A percentile compares a stretch with the other conserved stretches of the same genome.
phyloP scores from a whole-genome alignment of 2,329 filamentous ascomycete genomes.

The Pseudocercospora vitis region DNA sequence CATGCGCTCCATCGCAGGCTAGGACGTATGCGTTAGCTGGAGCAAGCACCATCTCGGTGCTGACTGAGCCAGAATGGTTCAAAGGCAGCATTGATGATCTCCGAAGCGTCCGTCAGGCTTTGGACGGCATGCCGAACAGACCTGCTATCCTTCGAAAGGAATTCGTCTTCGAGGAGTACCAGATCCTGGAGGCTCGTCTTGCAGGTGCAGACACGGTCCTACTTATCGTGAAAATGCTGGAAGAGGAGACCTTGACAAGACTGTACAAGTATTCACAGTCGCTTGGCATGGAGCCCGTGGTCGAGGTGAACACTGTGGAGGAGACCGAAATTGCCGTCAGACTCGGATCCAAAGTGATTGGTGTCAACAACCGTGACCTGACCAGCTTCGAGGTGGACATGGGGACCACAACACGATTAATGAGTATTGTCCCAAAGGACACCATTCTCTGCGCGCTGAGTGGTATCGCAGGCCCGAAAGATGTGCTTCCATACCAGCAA shows the following conservation, averaged over 20 bases:
- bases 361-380: constrained; percentile 95
- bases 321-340: constrained; percentile 89
- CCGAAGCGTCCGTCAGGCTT: constrained; percentile 77
- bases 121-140: constrained; percentile 88
- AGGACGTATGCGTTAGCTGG: constrained; percentile 89
- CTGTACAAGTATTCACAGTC: constrained; percentile 87
- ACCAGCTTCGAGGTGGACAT: constrained; percentile 97
- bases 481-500: constrained; percentile 82
- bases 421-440: constrained; percentile 79
- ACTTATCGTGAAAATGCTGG: constrained; percentile 97
- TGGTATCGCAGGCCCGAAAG: constrained; percentile 84
- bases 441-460: constrained; percentile 92
- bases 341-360: constrained; percentile 86
- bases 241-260: constrained; percentile 67
- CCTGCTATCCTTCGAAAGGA: constrained; percentile 93
- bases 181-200: constrained; percentile 90
- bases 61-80: constrained; percentile 99
- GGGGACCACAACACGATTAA: constrained; percentile 62
- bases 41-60: constrained; percentile 95
- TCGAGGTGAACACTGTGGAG: constrained; percentile 91
- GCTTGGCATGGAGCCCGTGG: constrained; percentile 94
- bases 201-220: constrained; percentile 93
- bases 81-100: constrained; percentile 96
- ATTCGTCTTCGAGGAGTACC: constrained; percentile 97
- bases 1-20: constrained; percentile 86